Percentiles rank a stretch among this genome's conserved stretches.
phyloP scores from a whole-genome alignment of 2,329 filamentous ascomycete species.

The Aspergillus luchuensis region DNA sequence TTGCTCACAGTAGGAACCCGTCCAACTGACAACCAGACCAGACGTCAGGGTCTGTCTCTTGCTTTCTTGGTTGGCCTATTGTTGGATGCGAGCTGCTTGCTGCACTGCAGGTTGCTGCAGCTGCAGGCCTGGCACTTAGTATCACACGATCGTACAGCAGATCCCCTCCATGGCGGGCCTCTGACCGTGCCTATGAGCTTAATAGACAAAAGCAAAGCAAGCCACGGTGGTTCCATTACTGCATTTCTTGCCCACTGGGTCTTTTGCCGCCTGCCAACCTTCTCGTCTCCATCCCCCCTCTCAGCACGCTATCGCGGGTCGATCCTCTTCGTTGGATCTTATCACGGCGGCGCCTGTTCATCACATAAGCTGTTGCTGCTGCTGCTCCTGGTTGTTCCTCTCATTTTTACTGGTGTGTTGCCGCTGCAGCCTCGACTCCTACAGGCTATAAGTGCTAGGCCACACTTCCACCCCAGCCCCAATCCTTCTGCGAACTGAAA shows the following conservation, averaged over 20 bases:
- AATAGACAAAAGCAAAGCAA: slow-evolving; percentile 7
- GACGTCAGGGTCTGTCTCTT: too few relatives aligned
- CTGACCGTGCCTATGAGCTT: slow-evolving; percentile 13
- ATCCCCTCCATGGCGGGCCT: not conserved
- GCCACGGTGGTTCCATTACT: not conserved
- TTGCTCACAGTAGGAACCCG: slow-evolving; percentile 11
- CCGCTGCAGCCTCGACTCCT: too few relatives aligned
- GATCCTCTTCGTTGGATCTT: not conserved
- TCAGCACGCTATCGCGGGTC: not conserved
- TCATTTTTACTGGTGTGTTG: too few relatives aligned
- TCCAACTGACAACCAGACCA: not conserved
- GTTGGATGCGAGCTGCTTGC: not conserved
- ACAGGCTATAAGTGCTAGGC: not conserved
- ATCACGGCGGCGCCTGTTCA: not conserved
- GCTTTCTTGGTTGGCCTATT: too few relatives aligned
- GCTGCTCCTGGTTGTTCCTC: too few relatives aligned
- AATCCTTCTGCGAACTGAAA: not conserved
- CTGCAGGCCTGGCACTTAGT: slow-evolving; percentile 11
- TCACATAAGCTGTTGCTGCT: not conserved
- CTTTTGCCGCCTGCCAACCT: not conserved
- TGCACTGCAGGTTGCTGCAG: slow-evolving; percentile 11
- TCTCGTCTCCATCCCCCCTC: not conserved
- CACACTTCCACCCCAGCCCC: not conserved
- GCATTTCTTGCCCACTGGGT: not conserved
- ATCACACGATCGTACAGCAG: slow-evolving; percentile 14